A percentile compares a stretch with the other conserved stretches of the same genome.
Evolutionary conservation across 2,329 filamentous ascomycete species (phyloP).

Genomic region (Cordyceps fumosorosea): DNA sequence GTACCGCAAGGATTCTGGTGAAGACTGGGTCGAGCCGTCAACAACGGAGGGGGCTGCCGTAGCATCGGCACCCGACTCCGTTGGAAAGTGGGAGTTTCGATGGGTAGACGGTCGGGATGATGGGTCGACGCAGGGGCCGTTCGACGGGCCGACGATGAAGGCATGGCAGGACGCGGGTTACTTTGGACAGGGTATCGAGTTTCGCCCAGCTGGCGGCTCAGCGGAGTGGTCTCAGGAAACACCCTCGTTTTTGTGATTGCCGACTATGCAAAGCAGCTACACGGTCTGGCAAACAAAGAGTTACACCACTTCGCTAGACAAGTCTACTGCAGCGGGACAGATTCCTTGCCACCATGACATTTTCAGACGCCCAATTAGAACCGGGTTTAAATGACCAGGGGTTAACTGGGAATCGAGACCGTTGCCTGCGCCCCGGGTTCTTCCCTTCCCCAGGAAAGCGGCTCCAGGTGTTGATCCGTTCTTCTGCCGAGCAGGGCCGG

Average conservation of each 20-base stretch:
- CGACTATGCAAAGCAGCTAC: not conserved
- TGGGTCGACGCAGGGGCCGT: conserved; percentile 75
- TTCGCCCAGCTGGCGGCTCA: conserved; percentile 52
- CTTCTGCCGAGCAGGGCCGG: conserved; percentile 7
- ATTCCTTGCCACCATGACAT: not conserved
- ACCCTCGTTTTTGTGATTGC: conserved; percentile 40
- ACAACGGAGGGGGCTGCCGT: conserved; percentile 55
- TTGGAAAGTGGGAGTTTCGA: conserved; percentile 70
- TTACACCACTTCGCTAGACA: no score
- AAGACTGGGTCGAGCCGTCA: conserved; percentile 63
- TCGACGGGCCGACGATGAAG: conserved; percentile 77
- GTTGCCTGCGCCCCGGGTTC: not conserved
- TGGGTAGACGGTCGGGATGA: conserved; percentile 87
- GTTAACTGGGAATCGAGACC: not conserved
- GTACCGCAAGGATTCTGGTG: conserved; percentile 78
- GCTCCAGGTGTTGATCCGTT: not conserved
- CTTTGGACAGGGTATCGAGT: conserved; percentile 84
- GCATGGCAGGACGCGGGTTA: conserved; percentile 90
- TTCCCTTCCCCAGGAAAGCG: conserved; percentile 1
- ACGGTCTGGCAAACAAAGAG: no score
- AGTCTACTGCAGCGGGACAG: not conserved
- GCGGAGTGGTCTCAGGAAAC: conserved; percentile 45
- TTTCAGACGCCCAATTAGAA: not conserved
- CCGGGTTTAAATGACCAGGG: not conserved
- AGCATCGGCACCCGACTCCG: conserved; percentile 29